Conservation (phyloP, 106 monocot genomes). For the Phalaenopsis equestris region DNA sequence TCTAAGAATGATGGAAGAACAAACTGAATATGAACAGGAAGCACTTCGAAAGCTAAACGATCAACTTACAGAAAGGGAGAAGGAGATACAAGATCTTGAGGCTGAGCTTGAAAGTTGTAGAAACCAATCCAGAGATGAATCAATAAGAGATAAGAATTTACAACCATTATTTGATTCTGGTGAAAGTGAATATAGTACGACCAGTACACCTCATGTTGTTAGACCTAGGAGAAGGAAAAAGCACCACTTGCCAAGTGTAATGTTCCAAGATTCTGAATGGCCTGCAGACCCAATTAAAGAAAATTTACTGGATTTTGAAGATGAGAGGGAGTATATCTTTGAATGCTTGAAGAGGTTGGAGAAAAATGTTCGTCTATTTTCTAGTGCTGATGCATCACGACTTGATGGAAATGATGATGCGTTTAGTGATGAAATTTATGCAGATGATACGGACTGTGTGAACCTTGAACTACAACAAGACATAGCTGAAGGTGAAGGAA, state of each 20-base stretch:
- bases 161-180: conserved; percentile 13
- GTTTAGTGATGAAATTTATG: neutral
- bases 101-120: conserved; percentile 45
- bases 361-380: conserved; percentile 31
- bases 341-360: conserved; percentile 45
- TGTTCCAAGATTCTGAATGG: conserved; percentile 3
- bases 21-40: conserved; percentile 70
- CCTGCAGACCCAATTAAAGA: conserved; percentile 8
- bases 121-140: conserved; percentile 23
- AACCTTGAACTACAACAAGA: neutral
- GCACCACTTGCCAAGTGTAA: neutral
- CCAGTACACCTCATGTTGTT: conserved; percentile 1
- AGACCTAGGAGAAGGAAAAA: neutral
- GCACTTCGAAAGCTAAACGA: conserved; percentile 40
- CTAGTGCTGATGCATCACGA: conserved; percentile 9
- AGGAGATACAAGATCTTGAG: conserved; percentile 67
- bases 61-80: conserved; percentile 51
- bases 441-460: neutral
- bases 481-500: no score
- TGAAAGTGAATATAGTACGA: conserved; percentile 9
- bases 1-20: conserved; percentile 94
- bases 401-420: neutral
- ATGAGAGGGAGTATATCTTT: conserved; percentile 51
- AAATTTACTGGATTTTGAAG: conserved; percentile 39
- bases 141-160: conserved; percentile 9